phyloP scores from a whole-genome alignment of 495 filamentous ascomycete species.

The Aspergillus sclerotiicarbonarius region DNA sequence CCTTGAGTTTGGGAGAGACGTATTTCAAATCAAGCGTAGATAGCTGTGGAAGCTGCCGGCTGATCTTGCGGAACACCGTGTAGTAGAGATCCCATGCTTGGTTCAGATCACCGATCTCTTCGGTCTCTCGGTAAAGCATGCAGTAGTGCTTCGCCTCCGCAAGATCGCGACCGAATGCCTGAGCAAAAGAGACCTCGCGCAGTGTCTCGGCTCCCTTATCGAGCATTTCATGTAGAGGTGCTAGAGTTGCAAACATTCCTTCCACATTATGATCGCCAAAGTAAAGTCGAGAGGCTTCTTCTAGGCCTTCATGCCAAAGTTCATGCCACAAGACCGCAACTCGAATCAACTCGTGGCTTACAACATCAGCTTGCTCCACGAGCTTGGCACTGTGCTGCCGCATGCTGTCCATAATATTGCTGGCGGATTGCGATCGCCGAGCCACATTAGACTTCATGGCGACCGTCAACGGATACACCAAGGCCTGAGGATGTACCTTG shows the following conservation, averaged over 20 bases:
- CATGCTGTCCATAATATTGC: conserved; percentile 96
- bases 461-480: conserved; percentile 99
- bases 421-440: conserved; percentile 78
- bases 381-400: conserved; percentile 89
- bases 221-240: conserved; percentile 86
- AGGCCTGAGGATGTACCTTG: conserved; percentile 88
- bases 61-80: conserved; percentile 92
- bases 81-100: conserved; percentile 99
- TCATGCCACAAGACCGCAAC: conserved; percentile 98
- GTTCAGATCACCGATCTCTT: conserved; percentile 90
- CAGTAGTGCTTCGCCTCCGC: conserved; percentile 95
- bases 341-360: conserved; percentile 91
- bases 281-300: conserved; percentile 88
- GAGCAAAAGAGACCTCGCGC: conserved; percentile 94
- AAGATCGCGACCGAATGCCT: conserved; percentile 92
- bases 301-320: conserved; percentile 97
- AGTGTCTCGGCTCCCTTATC: conserved; percentile 88
- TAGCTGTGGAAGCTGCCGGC: conserved; percentile 86
- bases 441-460: conserved; percentile 90
- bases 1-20: conserved; percentile 87
- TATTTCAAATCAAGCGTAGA: conserved; percentile 93
- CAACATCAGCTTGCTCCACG: conserved; percentile 91
- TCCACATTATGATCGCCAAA: conserved; percentile 96
- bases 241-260: conserved; percentile 91
- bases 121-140: conserved; percentile 78